Base-by-base conservation (phyloP, 2,329 filamentous ascomycete species). In the Ascochyta koolunga region DNA sequence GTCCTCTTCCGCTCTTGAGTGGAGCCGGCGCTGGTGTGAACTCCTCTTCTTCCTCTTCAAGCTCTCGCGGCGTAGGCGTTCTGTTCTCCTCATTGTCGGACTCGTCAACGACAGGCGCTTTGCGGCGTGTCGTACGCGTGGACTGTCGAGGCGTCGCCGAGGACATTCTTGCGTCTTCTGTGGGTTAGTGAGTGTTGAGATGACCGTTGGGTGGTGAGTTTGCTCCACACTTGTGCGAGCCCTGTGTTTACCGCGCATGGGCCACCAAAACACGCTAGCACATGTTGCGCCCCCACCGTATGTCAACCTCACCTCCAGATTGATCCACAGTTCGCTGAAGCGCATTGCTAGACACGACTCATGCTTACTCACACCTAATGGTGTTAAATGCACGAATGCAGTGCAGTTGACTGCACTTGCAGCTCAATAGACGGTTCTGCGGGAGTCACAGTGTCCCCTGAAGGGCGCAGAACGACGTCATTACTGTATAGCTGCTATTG, bases 1-100 rank as follows among this genome's bases (percentile, higher is more conserved):
- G 83, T 60, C 83, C 68, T 80, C 45, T 79, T 27, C 80, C 84
- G 40, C 78, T 80, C 54, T 82, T 83, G 50, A 83, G 79, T 1
- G 88, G 83, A 41, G 88, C 89, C 1, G 89, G 83, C 40, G 89
- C 89, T 2, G 91, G 91, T 38, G 89, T 89, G 67, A 92, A 95
- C 43, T 96, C 90, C 43, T 93, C 89, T 60, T 90, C 83, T 15
- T 84, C 80, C 29, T 85, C 79, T 55, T 84, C 81, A 67, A 84
- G 80, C 33, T 66, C 59, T 29, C 15, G 11, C 15, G 64, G 62
- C 58, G 82, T 79, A 65, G 84, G 79, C 33, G 82, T 76, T 49
- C 85, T 80, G 60, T 89, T 86, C 51, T 91, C 89, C 54, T 96
- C 91, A 36, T 93, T 91, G 21, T 86, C 83, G 18, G 85, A 81